Percentiles rank a stretch among this genome's conserved stretches.
These are phyloP conservation scores for Neofusicoccum umdonicola DNA, from an alignment of 2,329 filamentous ascomycete species.

Conservation along the genomic window DNA sequence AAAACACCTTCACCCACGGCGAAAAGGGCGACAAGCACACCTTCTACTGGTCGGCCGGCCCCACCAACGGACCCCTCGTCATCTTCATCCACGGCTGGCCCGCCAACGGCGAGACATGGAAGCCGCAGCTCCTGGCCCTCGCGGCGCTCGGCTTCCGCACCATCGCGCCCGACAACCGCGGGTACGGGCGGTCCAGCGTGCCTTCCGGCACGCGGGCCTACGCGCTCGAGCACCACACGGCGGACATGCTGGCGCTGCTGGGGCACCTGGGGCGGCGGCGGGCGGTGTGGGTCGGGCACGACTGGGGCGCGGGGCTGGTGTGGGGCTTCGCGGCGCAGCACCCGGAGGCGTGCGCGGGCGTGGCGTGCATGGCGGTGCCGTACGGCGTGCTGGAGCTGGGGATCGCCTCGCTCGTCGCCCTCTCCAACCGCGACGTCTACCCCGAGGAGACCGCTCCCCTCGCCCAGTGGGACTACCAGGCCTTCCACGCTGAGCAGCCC, in stretches of 20 bases:
- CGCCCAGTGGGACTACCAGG: slow-evolving; percentile 37
- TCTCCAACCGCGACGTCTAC: slow-evolving; percentile 46
- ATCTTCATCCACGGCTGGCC: slow-evolving; percentile 36
- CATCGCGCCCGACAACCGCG: slow-evolving; percentile 35
- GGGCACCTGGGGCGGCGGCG: slow-evolving; percentile 36
- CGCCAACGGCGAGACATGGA: slow-evolving; percentile 36
- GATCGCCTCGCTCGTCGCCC: slow-evolving; percentile 33
- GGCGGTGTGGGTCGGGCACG: slow-evolving; percentile 51
- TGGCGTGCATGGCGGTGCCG: slow-evolving; percentile 37
- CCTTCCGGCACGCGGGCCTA: slow-evolving; percentile 30
- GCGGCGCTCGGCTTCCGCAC: slow-evolving; percentile 20
- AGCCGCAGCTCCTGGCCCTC: slow-evolving; percentile 34
- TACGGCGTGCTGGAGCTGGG: slow-evolving; percentile 44
- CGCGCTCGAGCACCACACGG: slow-evolving; percentile 28
- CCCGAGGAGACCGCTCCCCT: slow-evolving; percentile 43
- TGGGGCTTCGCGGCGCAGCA: slow-evolving; percentile 31
- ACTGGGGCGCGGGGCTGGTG: slow-evolving; percentile 41
- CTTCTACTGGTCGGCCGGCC: slow-evolving; percentile 28
- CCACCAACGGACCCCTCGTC: slow-evolving; percentile 23
- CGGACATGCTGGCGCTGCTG: slow-evolving; percentile 39
- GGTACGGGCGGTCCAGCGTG: slow-evolving; percentile 35
- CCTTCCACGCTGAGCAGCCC: slow-evolving; percentile 30
- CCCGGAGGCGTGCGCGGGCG: slow-evolving; percentile 32
- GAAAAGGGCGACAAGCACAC: slow-evolving; percentile 26
- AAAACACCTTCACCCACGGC: slow-evolving; percentile 23